phyloP scores from a whole-genome alignment of 306 rosid species.

The Ammopiptanthus mongolicus region DNA sequence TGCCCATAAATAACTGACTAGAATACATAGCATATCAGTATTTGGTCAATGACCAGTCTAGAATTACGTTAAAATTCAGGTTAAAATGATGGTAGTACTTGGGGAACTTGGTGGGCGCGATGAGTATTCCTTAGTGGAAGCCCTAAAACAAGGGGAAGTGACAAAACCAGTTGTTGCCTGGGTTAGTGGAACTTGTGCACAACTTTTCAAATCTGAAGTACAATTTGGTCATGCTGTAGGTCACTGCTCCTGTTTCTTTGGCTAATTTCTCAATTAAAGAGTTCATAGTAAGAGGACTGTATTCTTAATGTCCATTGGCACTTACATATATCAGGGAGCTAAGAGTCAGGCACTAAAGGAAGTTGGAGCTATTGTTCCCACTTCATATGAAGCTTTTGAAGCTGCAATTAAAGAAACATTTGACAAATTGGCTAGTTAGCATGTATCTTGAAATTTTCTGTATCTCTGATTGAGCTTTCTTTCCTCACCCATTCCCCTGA shows the following conservation, averaged over 20 bases:
- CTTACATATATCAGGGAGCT: conserved; percentile 59
- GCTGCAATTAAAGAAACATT: conserved; percentile 71
- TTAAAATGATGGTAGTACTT: conserved; percentile 91
- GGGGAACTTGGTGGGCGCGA: conserved; percentile 99
- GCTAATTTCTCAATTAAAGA: conserved; percentile 3
- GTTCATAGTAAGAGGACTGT: conserved; percentile 11
- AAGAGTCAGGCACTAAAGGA: conserved; percentile 92
- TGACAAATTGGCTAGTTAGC: conserved; percentile 69
- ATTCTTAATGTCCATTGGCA: conserved; percentile 25
- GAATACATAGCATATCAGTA: not conserved
- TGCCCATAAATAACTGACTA: too few species aligned
- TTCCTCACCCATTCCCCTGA: not conserved
- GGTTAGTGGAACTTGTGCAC: conserved; percentile 99
- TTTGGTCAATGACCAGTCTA: conserved; percentile 14
- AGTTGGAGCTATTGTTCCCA: conserved; percentile 97
- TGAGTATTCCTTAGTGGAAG: conserved; percentile 95
- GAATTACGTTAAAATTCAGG: conserved; percentile 41
- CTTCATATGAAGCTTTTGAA: conserved; percentile 88
- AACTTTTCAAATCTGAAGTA: conserved; percentile 96
- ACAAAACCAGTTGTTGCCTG: conserved; percentile 95
- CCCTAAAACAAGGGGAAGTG: conserved; percentile 90
- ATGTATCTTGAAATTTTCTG: conserved; percentile 20
- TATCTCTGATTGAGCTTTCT: not conserved
- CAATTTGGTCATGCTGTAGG: conserved; percentile 99
- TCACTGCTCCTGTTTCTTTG: conserved; percentile 17